Conservation (phyloP, 2,329 filamentous ascomycete genomes). For the Reticulascus tulasneorum region DNA sequence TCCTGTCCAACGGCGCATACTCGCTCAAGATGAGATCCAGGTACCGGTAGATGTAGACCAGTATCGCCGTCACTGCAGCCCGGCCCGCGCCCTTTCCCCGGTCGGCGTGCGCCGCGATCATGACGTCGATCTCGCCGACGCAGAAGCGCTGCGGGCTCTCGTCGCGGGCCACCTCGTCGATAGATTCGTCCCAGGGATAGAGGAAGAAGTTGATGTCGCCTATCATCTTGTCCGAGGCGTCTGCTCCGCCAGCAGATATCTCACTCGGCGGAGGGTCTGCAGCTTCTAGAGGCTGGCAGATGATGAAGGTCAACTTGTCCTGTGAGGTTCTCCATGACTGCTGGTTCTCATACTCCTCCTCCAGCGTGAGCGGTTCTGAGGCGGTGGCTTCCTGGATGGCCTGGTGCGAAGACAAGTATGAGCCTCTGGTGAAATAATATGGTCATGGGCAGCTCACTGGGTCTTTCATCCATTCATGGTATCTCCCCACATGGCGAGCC, state of each 20-base stretch:
- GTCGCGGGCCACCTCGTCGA: conserved; percentile 40
- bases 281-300: conserved; percentile 51
- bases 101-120: conserved; percentile 64
- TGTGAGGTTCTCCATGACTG: conserved; percentile 73
- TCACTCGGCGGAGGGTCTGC: conserved; percentile 3
- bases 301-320: conserved; percentile 92
- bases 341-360: conserved; percentile 89
- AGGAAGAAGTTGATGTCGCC: conserved; percentile 84
- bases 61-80: conserved; percentile 61
- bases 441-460: conserved; percentile 40
- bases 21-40: conserved; percentile 48
- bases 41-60: conserved; percentile 62
- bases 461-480: conserved; percentile 92
- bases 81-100: conserved; percentile 63
- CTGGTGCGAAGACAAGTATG: conserved; percentile 29
- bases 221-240: conserved; percentile 56
- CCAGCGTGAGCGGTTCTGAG: conserved; percentile 75
- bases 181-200: conserved; percentile 51
- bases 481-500: conserved; percentile 72
- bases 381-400: conserved; percentile 80
- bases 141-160: conserved; percentile 21
- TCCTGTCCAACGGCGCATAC: conserved; percentile 25
- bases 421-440: too few relatives aligned
- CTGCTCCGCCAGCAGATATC: conserved; percentile 37
- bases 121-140: conserved; percentile 78